Percentiles rank a stretch among this genome's conserved stretches.
phyloP scores from a whole-genome alignment of 805 yeast genomes.

The Maudiozyma pseudohumilis region DNA sequence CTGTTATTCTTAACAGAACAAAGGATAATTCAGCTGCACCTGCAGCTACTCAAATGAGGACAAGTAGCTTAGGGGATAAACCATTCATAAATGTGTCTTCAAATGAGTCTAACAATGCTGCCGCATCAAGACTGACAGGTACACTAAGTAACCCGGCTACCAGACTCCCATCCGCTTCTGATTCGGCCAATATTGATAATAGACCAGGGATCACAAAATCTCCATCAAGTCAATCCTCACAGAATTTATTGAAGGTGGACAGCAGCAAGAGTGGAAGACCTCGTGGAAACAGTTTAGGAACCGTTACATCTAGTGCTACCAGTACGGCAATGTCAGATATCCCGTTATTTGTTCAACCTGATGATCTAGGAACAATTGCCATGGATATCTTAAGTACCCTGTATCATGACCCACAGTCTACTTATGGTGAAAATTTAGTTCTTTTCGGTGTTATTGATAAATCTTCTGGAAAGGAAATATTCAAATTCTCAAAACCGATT shows the following conservation, averaged over 20 bases:
- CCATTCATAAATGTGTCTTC: not conserved
- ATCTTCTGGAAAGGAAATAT: conserved; percentile 53
- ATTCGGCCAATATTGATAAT: not conserved
- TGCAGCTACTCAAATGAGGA: too few relatives aligned
- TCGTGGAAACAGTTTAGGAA: conserved; percentile 8
- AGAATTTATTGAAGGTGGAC: not conserved
- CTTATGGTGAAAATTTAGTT: conserved; percentile 48
- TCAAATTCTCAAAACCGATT: conserved; percentile 60
- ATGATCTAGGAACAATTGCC: conserved; percentile 42
- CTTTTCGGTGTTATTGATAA: conserved; percentile 57
- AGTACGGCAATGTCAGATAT: conserved; percentile 27
- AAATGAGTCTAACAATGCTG: not conserved
- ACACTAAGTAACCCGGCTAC: not conserved
- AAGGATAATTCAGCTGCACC: conserved; percentile 2
- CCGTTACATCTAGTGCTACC: conserved; percentile 8
- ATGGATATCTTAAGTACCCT: conserved; percentile 43
- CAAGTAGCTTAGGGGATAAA: not conserved
- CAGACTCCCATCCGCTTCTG: not conserved
- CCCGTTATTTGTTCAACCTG: conserved; percentile 48
- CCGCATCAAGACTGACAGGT: too few relatives aligned
- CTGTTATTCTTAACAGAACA: conserved; percentile 13
- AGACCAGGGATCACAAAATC: too few relatives aligned
- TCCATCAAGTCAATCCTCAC: not conserved
- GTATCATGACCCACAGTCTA: conserved; percentile 29
- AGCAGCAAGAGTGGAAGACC: conserved; percentile 3